Base-by-base conservation (phyloP, 345 rosid genomes). In the Dipteronia dyeriana region DNA sequence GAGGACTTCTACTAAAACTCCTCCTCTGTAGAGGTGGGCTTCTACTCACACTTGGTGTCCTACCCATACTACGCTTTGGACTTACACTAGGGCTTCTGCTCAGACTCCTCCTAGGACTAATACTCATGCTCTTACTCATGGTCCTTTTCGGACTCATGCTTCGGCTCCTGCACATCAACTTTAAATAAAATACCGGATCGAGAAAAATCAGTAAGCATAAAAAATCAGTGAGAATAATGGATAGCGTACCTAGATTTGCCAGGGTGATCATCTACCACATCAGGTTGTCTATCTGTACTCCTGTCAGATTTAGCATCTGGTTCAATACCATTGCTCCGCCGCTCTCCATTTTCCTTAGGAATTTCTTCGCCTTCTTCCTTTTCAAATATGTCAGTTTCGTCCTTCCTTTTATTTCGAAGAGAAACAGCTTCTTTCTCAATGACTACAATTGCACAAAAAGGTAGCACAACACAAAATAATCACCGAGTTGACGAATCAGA, bases 91-190 rank as follows among this genome's bases (percentile, higher is more conserved):
- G 92, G 67, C 99, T 94, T 87, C 76, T 87, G 80, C 92, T 91
- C 85, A 70, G 85, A 83, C 85, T 87, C 86, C 85, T 85, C 77
- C 87, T 77, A 45, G 97, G 97, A 86, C 97, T 96, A 75, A 89
- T 85, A 87, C 97, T 92, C 80, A 80, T 85, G 83, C 96, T 91
- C 87, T 88, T 95, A 88, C 94, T 90, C 71, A 73, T 79, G 66
- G 92, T 78, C 92, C 89, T 92, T 84, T 90, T 89, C 61, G 97
- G 95, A 86, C 93, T 96, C 82, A 86, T 78, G 87, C 97, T 96
- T 81, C 94, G 86, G 84, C 98, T 95, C 92, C 98, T 95, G 94
- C 89, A 80, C 85, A 88, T 82, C 82, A 91, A 82, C 87, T 85
- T 84, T 77, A 75, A 86, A 75, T 89, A 80, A 88, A 83, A 86